These are phyloP conservation scores for Aspergillus calidoustus DNA, from an alignment of 2,329 filamentous ascomycete genomes.

Conservation along the genomic window DNA sequence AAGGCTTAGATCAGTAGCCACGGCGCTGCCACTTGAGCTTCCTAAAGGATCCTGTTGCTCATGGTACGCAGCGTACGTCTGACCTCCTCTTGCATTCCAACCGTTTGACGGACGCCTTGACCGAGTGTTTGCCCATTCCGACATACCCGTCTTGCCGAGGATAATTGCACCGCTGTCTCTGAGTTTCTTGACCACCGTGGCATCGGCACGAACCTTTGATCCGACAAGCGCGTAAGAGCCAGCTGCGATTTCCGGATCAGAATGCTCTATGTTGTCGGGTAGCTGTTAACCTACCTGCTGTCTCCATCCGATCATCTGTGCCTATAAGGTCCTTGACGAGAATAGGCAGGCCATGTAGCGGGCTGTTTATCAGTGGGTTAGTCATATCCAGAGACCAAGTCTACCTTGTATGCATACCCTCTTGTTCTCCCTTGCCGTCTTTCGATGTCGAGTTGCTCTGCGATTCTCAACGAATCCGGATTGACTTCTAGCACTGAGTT, in stretches of 20 bases:
- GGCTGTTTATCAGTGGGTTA: slow-evolving; percentile 36
- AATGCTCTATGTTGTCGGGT: neutral
- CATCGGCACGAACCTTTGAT: slow-evolving; percentile 61
- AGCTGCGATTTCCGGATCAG: slow-evolving; percentile 37
- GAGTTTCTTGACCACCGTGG: slow-evolving; percentile 64
- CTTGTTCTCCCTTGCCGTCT: slow-evolving; percentile 52
- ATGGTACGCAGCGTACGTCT: slow-evolving; percentile 65
- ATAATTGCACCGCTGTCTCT: slow-evolving; percentile 66
- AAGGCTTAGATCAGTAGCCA: slow-evolving; percentile 63
- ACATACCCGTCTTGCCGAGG: slow-evolving; percentile 68
- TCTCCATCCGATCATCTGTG: slow-evolving; percentile 66
- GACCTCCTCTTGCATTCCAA: slow-evolving; percentile 68
- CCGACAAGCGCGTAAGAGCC: slow-evolving; percentile 68
- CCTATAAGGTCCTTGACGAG: slow-evolving; percentile 71
- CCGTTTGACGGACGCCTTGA: slow-evolving; percentile 61
- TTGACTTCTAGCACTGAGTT: slow-evolving; percentile 61
- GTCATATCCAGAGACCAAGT: neutral
- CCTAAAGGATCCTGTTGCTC: slow-evolving; percentile 65
- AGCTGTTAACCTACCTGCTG: slow-evolving; percentile 46
- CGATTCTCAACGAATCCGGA: slow-evolving; percentile 58
- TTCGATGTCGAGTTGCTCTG: slow-evolving; percentile 53
- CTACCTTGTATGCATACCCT: slow-evolving; percentile 38
- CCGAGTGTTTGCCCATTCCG: slow-evolving; percentile 68
- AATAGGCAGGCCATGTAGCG: slow-evolving; percentile 68
- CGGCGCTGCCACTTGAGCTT: slow-evolving; percentile 66